phyloP scores from a whole-genome alignment of 352 stramenopile species.

The Pythium brassicae region DNA sequence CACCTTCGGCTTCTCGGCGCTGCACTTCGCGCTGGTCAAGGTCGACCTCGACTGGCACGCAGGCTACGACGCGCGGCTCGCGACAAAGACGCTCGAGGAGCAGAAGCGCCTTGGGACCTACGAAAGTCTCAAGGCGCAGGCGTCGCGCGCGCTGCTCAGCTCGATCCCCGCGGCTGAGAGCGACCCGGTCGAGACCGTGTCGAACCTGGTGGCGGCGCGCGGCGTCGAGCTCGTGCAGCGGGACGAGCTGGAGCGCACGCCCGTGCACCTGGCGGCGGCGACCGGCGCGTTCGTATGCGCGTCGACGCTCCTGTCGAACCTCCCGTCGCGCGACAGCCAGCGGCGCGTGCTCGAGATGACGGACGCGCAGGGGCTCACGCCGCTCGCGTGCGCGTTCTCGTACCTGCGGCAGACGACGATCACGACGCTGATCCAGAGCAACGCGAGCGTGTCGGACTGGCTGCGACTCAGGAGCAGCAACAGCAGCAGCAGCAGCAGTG shows the following conservation, averaged over 20 bases:
- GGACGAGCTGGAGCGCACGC: constrained; percentile 50
- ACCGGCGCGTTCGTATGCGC: constrained; percentile 73
- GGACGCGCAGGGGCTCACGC: constrained; percentile 33
- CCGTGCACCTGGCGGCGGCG: constrained; percentile 58
- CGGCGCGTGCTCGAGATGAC: constrained; percentile 39
- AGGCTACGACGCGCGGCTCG: constrained; percentile 28
- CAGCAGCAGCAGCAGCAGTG: background rate
- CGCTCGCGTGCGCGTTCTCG: constrained; percentile 48
- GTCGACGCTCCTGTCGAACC: constrained; percentile 44
- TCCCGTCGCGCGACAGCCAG: constrained; percentile 37
- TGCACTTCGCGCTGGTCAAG: constrained; percentile 73
- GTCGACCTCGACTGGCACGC: constrained; percentile 62
- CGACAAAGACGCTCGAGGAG: constrained; percentile 18
- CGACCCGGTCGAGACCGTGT: constrained; percentile 75
- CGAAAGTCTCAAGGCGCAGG: constrained; percentile 38
- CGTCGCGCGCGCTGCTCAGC: constrained; percentile 28
- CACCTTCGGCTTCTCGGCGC: constrained; percentile 40
- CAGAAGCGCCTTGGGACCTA: constrained; percentile 24
- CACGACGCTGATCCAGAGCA: constrained; percentile 66
- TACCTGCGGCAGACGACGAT: constrained; percentile 67
- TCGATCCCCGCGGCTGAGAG: constrained; percentile 37
- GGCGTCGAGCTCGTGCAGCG: constrained; percentile 32
- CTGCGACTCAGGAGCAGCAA: constrained; percentile 19
- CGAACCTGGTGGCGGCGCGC: constrained; percentile 49
- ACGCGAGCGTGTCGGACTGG: constrained; percentile 45